These are phyloP conservation scores for Teratosphaeria epicoccoides DNA, from an alignment of 2,329 filamentous ascomycete genomes.

Conservation along the genomic window DNA sequence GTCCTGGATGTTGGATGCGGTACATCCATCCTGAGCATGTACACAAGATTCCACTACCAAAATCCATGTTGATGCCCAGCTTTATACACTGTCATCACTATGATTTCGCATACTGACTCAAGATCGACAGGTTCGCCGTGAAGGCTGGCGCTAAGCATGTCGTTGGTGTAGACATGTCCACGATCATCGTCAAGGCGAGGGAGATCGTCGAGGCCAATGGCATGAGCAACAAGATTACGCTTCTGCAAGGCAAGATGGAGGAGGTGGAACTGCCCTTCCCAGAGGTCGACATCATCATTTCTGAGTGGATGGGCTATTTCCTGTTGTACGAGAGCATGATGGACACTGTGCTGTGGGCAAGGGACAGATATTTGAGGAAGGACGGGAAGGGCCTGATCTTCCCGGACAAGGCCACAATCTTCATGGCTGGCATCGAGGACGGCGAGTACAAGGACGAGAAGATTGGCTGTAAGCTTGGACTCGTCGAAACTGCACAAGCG, in stretches of 20 bases:
- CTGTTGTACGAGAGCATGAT: constrained; percentile 98
- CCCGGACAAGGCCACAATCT: constrained; percentile 97
- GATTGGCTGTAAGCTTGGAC: constrained; percentile 72
- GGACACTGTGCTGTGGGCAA: constrained; percentile 92
- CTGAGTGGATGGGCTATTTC: constrained; percentile 99
- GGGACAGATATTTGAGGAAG: constrained; percentile 79
- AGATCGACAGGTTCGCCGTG: constrained; percentile 69
- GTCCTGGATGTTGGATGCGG: constrained; percentile 97
- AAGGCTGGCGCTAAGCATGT: constrained; percentile 96
- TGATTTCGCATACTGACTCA: not conserved
- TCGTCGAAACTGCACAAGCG: not conserved
- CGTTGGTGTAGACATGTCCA: constrained; percentile 98
- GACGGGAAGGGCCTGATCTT: constrained; percentile 74
- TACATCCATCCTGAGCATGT: constrained; percentile 98
- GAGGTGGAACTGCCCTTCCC: constrained; percentile 87
- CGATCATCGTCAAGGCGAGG: constrained; percentile 95
- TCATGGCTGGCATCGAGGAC: constrained; percentile 92
- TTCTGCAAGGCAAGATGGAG: constrained; percentile 99
- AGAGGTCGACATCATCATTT: constrained; percentile 98
- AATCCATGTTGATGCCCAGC: not conserved
- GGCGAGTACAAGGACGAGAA: constrained; percentile 99
- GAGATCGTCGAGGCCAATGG: constrained; percentile 92
- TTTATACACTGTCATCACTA: not conserved
- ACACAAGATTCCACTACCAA: constrained; percentile 17
- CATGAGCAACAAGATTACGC: constrained; percentile 88